Base-by-base conservation (phyloP, 1,284 basidiomycete species). In the Prillingera fragicola region DNA sequence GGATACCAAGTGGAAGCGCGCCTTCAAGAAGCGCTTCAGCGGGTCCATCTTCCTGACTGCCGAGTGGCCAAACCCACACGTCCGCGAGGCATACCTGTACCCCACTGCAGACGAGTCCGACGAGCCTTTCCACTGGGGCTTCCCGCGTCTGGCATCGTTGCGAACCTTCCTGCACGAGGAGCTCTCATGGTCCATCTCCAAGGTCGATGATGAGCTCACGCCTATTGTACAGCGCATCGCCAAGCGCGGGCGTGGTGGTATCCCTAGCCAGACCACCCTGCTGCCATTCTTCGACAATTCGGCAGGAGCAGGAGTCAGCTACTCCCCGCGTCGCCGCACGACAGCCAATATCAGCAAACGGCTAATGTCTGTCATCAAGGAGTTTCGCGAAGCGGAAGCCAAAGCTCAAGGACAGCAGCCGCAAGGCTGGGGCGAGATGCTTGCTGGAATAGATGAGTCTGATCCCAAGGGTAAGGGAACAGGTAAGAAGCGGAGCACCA, bases 61-160 rank as follows among this genome's bases (percentile, higher is more conserved):
- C 8, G 69, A 89, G 26, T 99, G 94, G 91, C 95, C 95, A 0
- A 90, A 95, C 66, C 76, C 84, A 14, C 79, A 80, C 8, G 92
- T 98, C 41, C 77, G 84, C 48, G 87, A 92, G 48, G 95, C 91
- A 1, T 99, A 99, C 70, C 84, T 85, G 54, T 80, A 89, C 57
- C 94, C 95, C 0, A 79, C 81, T 0, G 86, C 96, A 5, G 92
- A 97, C 64, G 79, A 81, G 39, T 94, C 89, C 3, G 83, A 90
- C 42, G 92, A 98, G 61, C 84, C 87, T 0, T 98, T 99, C 67
- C 87, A 89, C 59, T 99, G 95, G 95, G 94, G 90, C 8, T 75
- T 94, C 52, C 91, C 94, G 6, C 92, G 97, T 63, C 79, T 99
- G 2, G 90, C 96, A 59, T 88, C 84, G 1, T 77, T 96, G 39